A percentile compares a stretch with the other conserved stretches of the same genome.
Evolutionary conservation across 164 flowering plant species (phyloP).

Genomic region (Platanus orientalis): DNA sequence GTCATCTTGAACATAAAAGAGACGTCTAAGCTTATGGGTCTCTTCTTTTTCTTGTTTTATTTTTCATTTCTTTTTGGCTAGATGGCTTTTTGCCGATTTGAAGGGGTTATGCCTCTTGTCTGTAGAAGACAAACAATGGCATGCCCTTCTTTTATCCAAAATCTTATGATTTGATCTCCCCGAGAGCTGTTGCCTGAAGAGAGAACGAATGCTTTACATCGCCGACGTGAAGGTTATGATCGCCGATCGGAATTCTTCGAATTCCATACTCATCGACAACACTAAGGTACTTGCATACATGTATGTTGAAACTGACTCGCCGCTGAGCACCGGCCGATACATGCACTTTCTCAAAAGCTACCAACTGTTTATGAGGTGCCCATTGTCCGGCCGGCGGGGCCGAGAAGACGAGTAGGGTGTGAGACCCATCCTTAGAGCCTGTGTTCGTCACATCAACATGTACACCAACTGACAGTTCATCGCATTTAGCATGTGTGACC

Average conservation of each 20-base stretch:
- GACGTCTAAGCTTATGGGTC: too few relatives aligned
- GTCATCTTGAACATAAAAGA: too few relatives aligned
- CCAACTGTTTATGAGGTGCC: conserved; percentile 70
- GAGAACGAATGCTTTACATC: conserved; percentile 56
- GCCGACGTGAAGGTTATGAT: conserved; percentile 61
- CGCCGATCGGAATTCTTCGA: conserved; percentile 75
- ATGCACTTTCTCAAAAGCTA: conserved; percentile 63
- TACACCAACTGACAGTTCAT: conserved; percentile 35
- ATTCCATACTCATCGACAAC: conserved; percentile 66
- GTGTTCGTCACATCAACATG: conserved; percentile 56
- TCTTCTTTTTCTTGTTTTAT: too few relatives aligned
- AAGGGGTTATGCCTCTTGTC: too few relatives aligned
- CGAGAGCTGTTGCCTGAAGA: conserved; percentile 39
- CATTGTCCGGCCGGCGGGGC: conserved; percentile 57
- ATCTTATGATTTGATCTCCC: conserved; percentile 16
- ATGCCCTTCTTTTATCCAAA: too few relatives aligned
- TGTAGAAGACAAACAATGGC: too few relatives aligned
- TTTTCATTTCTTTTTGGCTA: too few relatives aligned
- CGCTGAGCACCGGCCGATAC: conserved; percentile 39
- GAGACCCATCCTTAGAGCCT: conserved; percentile 64
- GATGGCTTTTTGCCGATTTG: too few relatives aligned
- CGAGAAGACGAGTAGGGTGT: conserved; percentile 63
- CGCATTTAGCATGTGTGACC: conserved; percentile 68
- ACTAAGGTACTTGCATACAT: conserved; percentile 73
- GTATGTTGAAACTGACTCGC: conserved; percentile 44